These are phyloP conservation scores for Acorus gramineus DNA, from an alignment of 106 monocot genomes.

Conservation along the genomic window DNA sequence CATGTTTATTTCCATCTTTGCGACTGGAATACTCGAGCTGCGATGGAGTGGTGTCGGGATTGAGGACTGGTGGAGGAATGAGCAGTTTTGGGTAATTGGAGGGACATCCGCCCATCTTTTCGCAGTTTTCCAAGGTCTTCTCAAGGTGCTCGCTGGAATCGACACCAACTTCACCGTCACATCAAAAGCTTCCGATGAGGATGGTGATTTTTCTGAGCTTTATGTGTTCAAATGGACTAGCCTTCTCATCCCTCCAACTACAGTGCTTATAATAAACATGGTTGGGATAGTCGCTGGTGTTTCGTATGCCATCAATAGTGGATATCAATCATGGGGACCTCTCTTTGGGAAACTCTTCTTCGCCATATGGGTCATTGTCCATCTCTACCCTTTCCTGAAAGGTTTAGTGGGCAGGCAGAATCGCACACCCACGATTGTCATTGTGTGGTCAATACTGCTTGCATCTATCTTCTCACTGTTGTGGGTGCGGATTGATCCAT, in stretches of 20 bases:
- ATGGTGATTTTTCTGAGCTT: conserved; percentile 60
- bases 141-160: conserved; percentile 84
- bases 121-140: conserved; percentile 76
- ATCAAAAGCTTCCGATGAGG: conserved; percentile 66
- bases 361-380: conserved; percentile 69
- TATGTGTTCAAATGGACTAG: conserved; percentile 79
- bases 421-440: conserved; percentile 70
- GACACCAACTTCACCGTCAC: conserved; percentile 95
- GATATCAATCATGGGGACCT: conserved; percentile 73
- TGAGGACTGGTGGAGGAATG: conserved; percentile 93
- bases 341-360: conserved; percentile 71
- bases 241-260: conserved; percentile 57
- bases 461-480: conserved; percentile 68
- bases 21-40: conserved; percentile 77
- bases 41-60: conserved; percentile 87
- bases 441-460: conserved; percentile 75
- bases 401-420: conserved; percentile 72
- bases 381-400: conserved; percentile 78
- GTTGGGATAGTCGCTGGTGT: conserved; percentile 67
- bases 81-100: conserved; percentile 93
- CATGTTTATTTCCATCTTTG: conserved; percentile 69
- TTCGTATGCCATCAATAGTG: conserved; percentile 60
- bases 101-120: conserved; percentile 91
- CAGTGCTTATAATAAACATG: conserved; percentile 52
- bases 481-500: conserved; percentile 72